Evolutionary conservation across 805 yeast genomes (phyloP).

Genomic region (Alloascoidea hylecoeti): DNA sequence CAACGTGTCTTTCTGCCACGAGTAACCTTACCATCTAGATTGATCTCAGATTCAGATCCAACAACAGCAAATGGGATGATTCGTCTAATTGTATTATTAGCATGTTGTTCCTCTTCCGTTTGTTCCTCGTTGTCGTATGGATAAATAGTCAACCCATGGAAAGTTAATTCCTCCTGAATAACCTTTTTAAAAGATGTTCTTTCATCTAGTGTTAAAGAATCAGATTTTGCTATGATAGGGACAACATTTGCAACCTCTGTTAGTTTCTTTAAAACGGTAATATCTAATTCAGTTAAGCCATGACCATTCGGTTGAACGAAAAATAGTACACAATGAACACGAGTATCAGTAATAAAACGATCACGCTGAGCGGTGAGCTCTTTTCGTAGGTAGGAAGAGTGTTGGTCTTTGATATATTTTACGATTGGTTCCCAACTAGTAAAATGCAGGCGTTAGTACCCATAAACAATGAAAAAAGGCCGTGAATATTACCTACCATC

Average conservation of each 20-base stretch:
- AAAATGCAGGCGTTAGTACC: too few species aligned
- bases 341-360: constrained; percentile 63
- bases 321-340: constrained; percentile 88
- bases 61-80: constrained; percentile 83
- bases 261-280: constrained; percentile 68
- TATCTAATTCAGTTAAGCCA: constrained; percentile 75
- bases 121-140: constrained; percentile 51
- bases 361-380: constrained; percentile 94
- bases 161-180: constrained; percentile 59
- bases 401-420: constrained; percentile 91
- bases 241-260: constrained; percentile 87
- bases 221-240: constrained; percentile 92
- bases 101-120: constrained; percentile 19
- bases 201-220: constrained; percentile 77
- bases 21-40: constrained; percentile 63
- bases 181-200: constrained; percentile 64
- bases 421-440: constrained; percentile 90
- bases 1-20: constrained; percentile 89
- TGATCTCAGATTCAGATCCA: constrained; percentile 73
- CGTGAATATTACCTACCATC: constrained; percentile 34
- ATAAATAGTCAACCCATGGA: constrained; percentile 63
- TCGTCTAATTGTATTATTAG: constrained; percentile 16
- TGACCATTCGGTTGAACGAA: constrained; percentile 82
- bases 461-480: too few species aligned
- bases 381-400: constrained; percentile 77